Conservation (phyloP, 305 asterid species). For the Solanum hybrid region DNA sequence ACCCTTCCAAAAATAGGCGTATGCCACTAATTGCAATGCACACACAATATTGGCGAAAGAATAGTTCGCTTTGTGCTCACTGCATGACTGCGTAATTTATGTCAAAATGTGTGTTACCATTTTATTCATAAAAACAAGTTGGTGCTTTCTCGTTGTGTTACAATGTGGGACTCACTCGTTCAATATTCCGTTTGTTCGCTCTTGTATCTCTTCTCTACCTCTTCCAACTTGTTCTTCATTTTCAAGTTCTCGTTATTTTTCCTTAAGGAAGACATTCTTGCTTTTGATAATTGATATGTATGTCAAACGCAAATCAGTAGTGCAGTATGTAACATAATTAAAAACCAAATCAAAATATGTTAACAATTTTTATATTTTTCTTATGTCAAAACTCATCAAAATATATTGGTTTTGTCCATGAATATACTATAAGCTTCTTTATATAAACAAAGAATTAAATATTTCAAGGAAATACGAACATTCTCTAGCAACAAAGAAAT, state of each 20-base stretch:
- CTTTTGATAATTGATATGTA: background rate
- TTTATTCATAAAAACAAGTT: no score
- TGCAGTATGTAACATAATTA: background rate
- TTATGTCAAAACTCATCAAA: background rate
- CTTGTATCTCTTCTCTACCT: background rate
- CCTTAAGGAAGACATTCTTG: background rate
- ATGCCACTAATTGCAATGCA: slow-evolving; percentile 18
- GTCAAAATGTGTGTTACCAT: no score
- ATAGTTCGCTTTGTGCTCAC: slow-evolving; percentile 51
- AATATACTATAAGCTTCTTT: background rate
- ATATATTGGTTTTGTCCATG: background rate
- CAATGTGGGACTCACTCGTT: no score
- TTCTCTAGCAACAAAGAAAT: no score
- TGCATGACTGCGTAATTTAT: slow-evolving; percentile 17
- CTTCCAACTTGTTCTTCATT: background rate
- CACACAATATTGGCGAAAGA: slow-evolving; percentile 70
- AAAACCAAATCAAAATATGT: background rate
- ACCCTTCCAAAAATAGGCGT: slow-evolving; percentile 16
- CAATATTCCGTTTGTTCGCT: no score
- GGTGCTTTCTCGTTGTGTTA: no score
- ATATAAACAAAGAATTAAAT: background rate
- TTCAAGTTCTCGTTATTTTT: background rate
- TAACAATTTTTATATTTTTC: background rate
- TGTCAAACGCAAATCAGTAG: background rate
- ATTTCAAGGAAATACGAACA: background rate